Evolutionary conservation across 2,329 filamentous ascomycete genomes (phyloP).

Genomic region (Colletotrichum somersetense): DNA sequence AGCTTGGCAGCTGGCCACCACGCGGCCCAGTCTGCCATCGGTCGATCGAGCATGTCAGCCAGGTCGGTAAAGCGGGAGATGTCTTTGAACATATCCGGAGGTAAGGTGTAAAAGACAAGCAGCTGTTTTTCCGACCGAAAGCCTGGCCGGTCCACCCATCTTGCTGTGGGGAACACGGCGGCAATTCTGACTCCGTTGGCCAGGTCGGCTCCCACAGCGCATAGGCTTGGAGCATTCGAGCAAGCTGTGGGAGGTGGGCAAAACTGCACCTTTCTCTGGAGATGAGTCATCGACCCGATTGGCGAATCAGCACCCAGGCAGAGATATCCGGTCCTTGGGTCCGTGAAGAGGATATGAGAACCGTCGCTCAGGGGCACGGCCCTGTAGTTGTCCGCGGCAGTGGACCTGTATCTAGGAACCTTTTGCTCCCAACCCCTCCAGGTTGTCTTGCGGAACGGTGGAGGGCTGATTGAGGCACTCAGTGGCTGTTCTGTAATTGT

Average conservation of each 20-base stretch:
- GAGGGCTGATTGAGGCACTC: not conserved
- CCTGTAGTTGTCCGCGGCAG: slow-evolving; percentile 69
- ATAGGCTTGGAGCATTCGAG: slow-evolving; percentile 60
- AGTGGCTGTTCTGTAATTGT: slow-evolving; percentile 24
- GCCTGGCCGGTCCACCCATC: not conserved
- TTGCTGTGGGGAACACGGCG: slow-evolving; percentile 63
- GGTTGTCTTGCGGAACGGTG: not conserved
- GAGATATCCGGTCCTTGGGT: slow-evolving; percentile 67
- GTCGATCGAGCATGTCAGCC: slow-evolving; percentile 30
- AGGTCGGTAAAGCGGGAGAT: slow-evolving; percentile 43
- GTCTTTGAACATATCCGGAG: slow-evolving; percentile 65
- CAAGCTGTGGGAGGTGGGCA: slow-evolving; percentile 48
- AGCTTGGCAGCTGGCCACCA: slow-evolving; percentile 43
- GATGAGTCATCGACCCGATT: slow-evolving; percentile 61
- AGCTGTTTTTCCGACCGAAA: slow-evolving; percentile 48
- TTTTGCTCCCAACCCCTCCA: not conserved
- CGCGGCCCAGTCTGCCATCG: slow-evolving; percentile 37
- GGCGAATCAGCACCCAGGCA: slow-evolving; percentile 73
- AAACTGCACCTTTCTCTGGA: slow-evolving; percentile 71
- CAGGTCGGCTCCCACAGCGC: slow-evolving; percentile 68
- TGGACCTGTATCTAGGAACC: not conserved
- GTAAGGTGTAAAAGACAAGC: slow-evolving; percentile 72
- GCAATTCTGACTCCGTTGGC: slow-evolving; percentile 69
- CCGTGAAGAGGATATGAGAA: slow-evolving; percentile 73
- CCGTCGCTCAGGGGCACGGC: slow-evolving; percentile 76